Base-by-base conservation (phyloP, 306 rosid species). In the Trifolium repens region DNA sequence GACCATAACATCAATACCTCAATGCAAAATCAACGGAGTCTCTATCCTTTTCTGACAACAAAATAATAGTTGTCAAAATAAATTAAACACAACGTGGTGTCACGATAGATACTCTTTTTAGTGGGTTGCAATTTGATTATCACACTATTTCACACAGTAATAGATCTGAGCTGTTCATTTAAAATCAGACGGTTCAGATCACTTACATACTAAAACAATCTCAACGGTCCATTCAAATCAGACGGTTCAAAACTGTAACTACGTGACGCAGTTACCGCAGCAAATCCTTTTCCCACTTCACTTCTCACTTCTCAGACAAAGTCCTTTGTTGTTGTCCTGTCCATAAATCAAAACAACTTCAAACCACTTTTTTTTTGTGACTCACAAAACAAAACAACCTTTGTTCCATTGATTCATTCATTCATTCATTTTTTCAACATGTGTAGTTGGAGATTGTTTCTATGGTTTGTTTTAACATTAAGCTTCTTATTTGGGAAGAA, bases 401-500 rank as follows among this genome's bases (percentile, higher is more conserved):
- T 37, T 30, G 9, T 9, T 34, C 5, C 2, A 13, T 27, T 30
- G 26, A 6, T 15, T 66, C 30, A 5, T 47, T 17, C 47, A 22
- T 16, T 50, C 19, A 15, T 7, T n/a, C n/a, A 27, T 17, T 55
- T 60, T 60, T 13, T 7, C 24, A 39, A 26, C 37, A 52, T 71
- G 75, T 70, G 34, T 71, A 60, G 59, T 15, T 81, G 42, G 72
- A 78, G 70, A 68, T 4, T 66, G 34, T 46, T 76, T 72, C 37
- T 84, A 24, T 58, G 63, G 54, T 52, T 87, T 62, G 55, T 84
- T 53, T 27, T 86, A 19, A 82, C 77, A 11, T 74, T 87, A 72
- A 80, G 90, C 75, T 86, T 82, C 77, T 68, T 82, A 11, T 47
- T 64, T 50, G 80, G 69, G n/a, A 52, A 69, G 24, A 69, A 61